These are phyloP conservation scores for Paecilomyces sp. DNA, from an alignment of 2,329 filamentous ascomycete genomes.

Conservation along the genomic window DNA sequence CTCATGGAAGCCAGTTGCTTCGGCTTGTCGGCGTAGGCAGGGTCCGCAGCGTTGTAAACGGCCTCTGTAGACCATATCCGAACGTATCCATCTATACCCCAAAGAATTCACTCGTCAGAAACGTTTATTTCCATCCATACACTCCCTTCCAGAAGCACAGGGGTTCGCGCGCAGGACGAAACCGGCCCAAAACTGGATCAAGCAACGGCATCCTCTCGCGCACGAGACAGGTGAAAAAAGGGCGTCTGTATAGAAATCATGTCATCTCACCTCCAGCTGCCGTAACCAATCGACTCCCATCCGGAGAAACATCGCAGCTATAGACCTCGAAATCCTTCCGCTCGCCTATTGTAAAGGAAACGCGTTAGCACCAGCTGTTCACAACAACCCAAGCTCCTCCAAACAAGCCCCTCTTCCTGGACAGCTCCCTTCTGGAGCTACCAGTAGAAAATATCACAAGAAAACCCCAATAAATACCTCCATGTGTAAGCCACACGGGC, in stretches of 20 bases:
- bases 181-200: too few relatives aligned
- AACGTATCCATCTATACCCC: constrained; percentile 73
- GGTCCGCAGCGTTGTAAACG: constrained; percentile 71
- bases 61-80: constrained; percentile 97
- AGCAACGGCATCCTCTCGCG: not conserved
- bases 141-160: too few relatives aligned
- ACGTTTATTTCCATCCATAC: not conserved
- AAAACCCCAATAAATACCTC: constrained; percentile 49
- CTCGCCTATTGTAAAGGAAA: constrained; percentile 56
- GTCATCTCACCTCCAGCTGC: constrained; percentile 71
- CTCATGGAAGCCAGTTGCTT: constrained; percentile 97
- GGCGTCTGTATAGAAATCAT: constrained; percentile 10
- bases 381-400: not conserved
- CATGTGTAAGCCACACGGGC: constrained; percentile 92
- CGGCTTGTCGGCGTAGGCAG: constrained; percentile 64
- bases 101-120: not conserved
- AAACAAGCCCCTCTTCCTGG: not conserved
- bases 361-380: not conserved
- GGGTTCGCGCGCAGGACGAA: not conserved
- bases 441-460: not conserved
- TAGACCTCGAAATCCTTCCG: constrained; percentile 98
- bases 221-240: not conserved
- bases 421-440: not conserved
- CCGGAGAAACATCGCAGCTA: constrained; percentile 93
- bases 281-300: constrained; percentile 84